A percentile compares a stretch with the other conserved stretches of the same genome.
Conservation (phyloP, 2,329 filamentous ascomycete genomes). For the Fusarium devonianum region DNA sequence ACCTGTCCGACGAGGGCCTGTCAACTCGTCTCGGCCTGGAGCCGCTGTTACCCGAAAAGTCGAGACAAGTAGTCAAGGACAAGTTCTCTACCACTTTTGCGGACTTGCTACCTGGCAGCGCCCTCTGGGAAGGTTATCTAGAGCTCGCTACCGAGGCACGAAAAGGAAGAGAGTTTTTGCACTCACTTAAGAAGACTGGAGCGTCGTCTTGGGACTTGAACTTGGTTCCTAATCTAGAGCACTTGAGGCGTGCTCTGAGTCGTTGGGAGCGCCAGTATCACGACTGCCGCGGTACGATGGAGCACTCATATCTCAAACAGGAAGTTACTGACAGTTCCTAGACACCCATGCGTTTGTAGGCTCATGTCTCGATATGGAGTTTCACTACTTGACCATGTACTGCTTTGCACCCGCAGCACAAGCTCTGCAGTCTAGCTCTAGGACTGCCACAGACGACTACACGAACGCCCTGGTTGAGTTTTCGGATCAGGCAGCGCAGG, state of each 20-base stretch:
- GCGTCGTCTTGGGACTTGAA: background rate
- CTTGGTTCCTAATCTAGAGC: slow-evolving; percentile 15
- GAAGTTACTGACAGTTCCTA: background rate
- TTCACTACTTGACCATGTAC: slow-evolving; percentile 20
- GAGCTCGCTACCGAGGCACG: slow-evolving; percentile 15
- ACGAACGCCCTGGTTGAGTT: background rate
- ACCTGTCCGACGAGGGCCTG: slow-evolving; percentile 21
- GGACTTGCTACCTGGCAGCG: slow-evolving; percentile 11
- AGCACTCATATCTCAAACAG: background rate
- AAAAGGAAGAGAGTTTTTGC: slow-evolving; percentile 23
- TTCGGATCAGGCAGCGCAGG: slow-evolving; percentile 11
- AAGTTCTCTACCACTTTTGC: slow-evolving; percentile 20
- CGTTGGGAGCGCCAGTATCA: slow-evolving; percentile 19
- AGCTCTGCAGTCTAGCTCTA: background rate
- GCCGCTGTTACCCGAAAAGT: slow-evolving; percentile 20
- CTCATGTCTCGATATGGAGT: slow-evolving; percentile 20
- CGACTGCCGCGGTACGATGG: slow-evolving; percentile 4
- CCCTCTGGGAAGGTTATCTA: slow-evolving; percentile 24
- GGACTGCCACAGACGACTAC: background rate
- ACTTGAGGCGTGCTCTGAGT: slow-evolving; percentile 7
- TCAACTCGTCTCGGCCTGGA: slow-evolving; percentile 19
- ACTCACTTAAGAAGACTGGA: slow-evolving; percentile 4
- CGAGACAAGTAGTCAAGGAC: slow-evolving; percentile 22
- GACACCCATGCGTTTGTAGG: slow-evolving; percentile 11
- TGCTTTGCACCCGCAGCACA: slow-evolving; percentile 17